These are phyloP conservation scores for Collybia sp. DNA, from an alignment of 768 basidiomycete species.

Conservation along the genomic window DNA sequence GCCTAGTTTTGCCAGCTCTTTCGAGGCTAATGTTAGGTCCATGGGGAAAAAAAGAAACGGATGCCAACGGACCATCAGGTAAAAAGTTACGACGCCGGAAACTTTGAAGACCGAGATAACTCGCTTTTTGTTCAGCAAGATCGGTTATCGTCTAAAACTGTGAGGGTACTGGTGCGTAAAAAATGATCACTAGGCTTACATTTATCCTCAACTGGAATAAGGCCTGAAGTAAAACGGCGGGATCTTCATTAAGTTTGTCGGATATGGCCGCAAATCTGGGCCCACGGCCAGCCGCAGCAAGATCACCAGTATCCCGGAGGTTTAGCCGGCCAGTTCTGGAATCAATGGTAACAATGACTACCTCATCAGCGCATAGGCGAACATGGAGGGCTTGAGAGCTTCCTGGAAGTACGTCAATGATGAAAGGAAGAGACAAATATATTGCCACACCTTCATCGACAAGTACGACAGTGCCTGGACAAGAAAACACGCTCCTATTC, in stretches of 20 bases:
- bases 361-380: constrained; percentile 71
- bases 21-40: constrained; percentile 1
- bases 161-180: not conserved
- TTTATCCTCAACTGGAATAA: constrained; percentile 56
- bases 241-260: constrained; percentile 67
- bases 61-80: constrained; percentile 46
- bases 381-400: constrained; percentile 56
- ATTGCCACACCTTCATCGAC: constrained; percentile 47
- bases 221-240: constrained; percentile 49
- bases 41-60: not conserved
- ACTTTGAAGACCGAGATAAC: constrained; percentile 75
- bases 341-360: constrained; percentile 75
- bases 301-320: constrained; percentile 76
- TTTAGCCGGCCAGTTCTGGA: constrained; percentile 74
- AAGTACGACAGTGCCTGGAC: constrained; percentile 53
- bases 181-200: constrained; percentile 42
- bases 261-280: constrained; percentile 57
- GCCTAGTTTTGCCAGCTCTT: constrained; percentile 74
- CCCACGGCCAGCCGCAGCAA: constrained; percentile 68
- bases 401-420: constrained; percentile 27
- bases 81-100: constrained; percentile 66
- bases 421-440: not conserved
- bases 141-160: constrained; percentile 72
- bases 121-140: constrained; percentile 80
- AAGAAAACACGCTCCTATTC: constrained; percentile 53